Evolutionary conservation across 345 rosid species (phyloP).

Genomic region (Trapa bicornis): DNA sequence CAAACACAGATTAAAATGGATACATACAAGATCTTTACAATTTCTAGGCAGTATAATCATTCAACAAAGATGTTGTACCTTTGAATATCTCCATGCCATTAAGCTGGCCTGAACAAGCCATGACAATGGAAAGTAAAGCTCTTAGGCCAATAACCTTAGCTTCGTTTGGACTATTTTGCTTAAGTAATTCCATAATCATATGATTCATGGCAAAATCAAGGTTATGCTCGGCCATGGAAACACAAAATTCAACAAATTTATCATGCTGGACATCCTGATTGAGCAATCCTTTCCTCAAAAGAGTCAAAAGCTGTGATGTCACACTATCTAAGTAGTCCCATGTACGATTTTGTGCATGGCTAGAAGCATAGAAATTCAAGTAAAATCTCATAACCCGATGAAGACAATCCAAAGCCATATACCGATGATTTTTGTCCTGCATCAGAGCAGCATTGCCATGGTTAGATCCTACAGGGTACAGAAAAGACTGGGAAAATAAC

Average conservation of each 20-base stretch:
- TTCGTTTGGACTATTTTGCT: conserved; percentile 90
- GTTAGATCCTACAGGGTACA: neutral
- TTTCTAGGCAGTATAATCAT: conserved; percentile 7
- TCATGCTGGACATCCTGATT: conserved; percentile 97
- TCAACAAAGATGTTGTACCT: conserved; percentile 28
- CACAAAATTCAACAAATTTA: conserved; percentile 96
- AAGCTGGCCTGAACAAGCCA: conserved; percentile 81
- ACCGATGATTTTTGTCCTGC: conserved; percentile 98
- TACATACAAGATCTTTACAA: neutral
- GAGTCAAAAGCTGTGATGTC: conserved; percentile 85
- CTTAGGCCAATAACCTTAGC: conserved; percentile 96
- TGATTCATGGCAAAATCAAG: conserved; percentile 99
- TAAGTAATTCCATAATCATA: conserved; percentile 88
- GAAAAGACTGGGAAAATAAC: neutral
- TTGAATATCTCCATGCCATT: conserved; percentile 82
- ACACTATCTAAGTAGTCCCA: conserved; percentile 98
- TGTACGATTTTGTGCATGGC: conserved; percentile 81
- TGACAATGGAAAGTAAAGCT: conserved; percentile 86
- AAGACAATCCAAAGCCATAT: conserved; percentile 93
- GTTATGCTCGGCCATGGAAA: conserved; percentile 91
- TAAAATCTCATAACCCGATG: conserved; percentile 95
- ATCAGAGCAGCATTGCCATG: neutral
- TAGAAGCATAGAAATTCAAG: conserved; percentile 87
- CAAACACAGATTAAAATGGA: conserved; percentile 11
- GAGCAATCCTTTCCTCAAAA: conserved; percentile 84